A percentile compares a stretch with the other conserved stretches of the same genome.
Conservation (phyloP, 148 eudicot species). For the Rhododendron henanense region DNA sequence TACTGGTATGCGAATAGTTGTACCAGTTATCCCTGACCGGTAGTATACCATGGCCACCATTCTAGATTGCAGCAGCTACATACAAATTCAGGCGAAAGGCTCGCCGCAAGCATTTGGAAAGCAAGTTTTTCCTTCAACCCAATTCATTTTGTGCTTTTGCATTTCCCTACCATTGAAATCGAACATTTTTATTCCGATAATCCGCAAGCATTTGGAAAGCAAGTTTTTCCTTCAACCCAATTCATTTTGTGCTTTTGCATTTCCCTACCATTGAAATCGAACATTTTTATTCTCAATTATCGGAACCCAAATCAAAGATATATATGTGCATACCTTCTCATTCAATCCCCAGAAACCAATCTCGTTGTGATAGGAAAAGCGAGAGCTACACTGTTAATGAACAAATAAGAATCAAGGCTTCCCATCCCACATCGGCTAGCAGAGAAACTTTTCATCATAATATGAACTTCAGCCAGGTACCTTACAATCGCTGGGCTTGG, state of each 20-base stretch:
- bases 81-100: neutral
- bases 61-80: neutral
- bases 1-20: neutral
- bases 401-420: neutral
- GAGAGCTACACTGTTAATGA: neutral
- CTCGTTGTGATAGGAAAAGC: neutral
- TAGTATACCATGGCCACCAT: neutral
- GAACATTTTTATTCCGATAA: no score
- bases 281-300: no score
- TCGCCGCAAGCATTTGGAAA: neutral
- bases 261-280: no score
- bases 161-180: no score
- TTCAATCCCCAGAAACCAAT: no score
- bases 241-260: neutral
- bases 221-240: neutral
- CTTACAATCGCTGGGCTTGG: neutral
- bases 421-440: neutral
- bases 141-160: neutral
- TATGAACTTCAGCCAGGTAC: accelerated
- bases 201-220: neutral
- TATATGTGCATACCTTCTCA: no score
- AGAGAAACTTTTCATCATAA: neutral
- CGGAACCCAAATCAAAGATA: no score
- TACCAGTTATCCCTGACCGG: neutral
- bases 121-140: neutral